A percentile compares a stretch with the other conserved stretches of the same genome.
Evolutionary conservation across 306 rosid genomes (phyloP).

Genomic region (Cucurbita maxima): DNA sequence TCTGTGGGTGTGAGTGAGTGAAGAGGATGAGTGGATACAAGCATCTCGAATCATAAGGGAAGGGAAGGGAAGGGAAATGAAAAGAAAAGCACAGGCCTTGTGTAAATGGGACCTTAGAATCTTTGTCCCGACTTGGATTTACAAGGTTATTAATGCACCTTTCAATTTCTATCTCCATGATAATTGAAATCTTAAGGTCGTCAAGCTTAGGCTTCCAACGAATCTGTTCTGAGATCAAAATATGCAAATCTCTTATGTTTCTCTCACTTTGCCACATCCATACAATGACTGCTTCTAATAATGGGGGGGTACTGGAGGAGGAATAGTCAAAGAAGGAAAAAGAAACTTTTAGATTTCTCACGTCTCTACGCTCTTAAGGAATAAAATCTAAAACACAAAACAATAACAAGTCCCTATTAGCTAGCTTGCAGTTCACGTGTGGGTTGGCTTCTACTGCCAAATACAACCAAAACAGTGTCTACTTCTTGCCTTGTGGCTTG

Average conservation of each 20-base stretch:
- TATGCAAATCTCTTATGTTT: constrained; percentile 4
- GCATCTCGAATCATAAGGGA: not conserved
- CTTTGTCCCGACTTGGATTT: constrained; percentile 7
- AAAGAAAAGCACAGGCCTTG: not conserved
- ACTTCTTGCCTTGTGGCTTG: constrained; percentile 9
- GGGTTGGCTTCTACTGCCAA: constrained; percentile 9
- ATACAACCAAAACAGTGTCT: constrained; percentile 17
- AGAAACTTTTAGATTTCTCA: constrained; percentile 2
- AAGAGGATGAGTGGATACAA: constrained; percentile 1
- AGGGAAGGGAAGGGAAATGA: not conserved
- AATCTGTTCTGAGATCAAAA: not conserved
- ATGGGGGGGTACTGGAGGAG: not conserved
- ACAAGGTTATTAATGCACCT: constrained; percentile 3
- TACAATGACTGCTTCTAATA: not conserved
- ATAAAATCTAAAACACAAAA: constrained; percentile 9
- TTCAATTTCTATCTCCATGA: not conserved
- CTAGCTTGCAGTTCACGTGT: constrained; percentile 20
- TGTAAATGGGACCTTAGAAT: constrained; percentile 8
- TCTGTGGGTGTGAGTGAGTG: not conserved
- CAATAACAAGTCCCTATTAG: constrained; percentile 2
- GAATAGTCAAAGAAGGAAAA: constrained; percentile 10
- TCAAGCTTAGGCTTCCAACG: not conserved
- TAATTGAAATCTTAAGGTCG: not conserved
- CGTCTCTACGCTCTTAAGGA: constrained; percentile 2
- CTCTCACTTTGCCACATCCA: not conserved